Evolutionary conservation across 2,329 filamentous ascomycete species (phyloP), one percentile per base, ranked within the genome.

Genomic region (Fusarium sp.): DNA sequence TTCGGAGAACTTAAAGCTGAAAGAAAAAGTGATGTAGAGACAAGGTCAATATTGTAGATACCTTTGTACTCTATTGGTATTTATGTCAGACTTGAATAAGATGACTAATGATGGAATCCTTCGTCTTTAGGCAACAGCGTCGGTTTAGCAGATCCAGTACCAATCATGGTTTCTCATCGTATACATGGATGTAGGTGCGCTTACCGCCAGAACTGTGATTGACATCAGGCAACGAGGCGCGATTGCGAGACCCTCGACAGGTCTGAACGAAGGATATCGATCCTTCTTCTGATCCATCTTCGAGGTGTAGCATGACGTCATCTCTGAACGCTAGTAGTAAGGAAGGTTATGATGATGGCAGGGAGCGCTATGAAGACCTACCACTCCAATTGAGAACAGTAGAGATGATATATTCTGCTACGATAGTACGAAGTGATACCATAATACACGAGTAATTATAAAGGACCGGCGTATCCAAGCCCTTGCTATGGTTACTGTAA

Each of bases 101-200:
- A 16, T 21, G 27, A 21, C 13, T 48, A 48, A 30, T 20, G 1
- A 10, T 16, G 1, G 16, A 37, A 37, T 50, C 48, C 48, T 50
- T 25, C 21, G 20, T 28, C 14, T 34, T n/a, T 50, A 50, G 30
- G 30, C 48, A 50, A 12, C 48, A 50, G 48, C 30, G 30, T 18
- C 16, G 2, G 3, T 10, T 10, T n/a, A 12, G 18, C 2, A n/a
- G 18, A 11, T 37, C 5, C 34, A n/a, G 34, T 4, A n/a, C 34
- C 10, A 37, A 37, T 11, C 9, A n/a, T 4, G 32, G 2, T 5
- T 10, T 34, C 9, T 3, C 10, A 11, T 11, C 34, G 34, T 37
- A 5, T n/a, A 3, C 1, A 10, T 34, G 5, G 4, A 10, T n/a
- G 2, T 10, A 43, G 0, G 13, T 14, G 5, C 20, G 13, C 9